phyloP scores from a whole-genome alignment of 208 protist species.

The Polymyxa betae region DNA sequence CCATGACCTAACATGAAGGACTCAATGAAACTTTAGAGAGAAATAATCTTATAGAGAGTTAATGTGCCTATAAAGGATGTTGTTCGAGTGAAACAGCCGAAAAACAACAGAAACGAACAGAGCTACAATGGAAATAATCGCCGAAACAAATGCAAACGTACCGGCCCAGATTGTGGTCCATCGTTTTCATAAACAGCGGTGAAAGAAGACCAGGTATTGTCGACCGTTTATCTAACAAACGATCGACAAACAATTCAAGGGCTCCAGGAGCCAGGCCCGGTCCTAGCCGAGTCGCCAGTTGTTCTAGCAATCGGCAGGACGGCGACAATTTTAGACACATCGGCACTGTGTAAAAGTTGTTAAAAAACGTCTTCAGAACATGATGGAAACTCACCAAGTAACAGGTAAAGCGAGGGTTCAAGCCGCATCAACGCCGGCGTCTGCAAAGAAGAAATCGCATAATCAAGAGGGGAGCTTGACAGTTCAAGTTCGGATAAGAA shows the following conservation, averaged over 20 bases:
- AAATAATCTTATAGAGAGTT: too few species aligned
- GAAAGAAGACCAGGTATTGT: background rate
- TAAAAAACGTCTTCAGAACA: background rate
- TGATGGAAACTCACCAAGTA: background rate
- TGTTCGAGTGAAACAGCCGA: too few species aligned
- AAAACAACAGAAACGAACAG: too few species aligned
- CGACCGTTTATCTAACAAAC: background rate
- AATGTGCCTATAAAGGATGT: too few species aligned
- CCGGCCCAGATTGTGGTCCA: conserved; percentile 4
- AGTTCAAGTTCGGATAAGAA: background rate
- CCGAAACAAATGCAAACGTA: background rate
- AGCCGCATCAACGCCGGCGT: conserved; percentile 25
- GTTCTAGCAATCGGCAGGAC: conserved; percentile 10
- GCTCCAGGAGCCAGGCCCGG: background rate
- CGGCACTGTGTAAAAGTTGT: conserved; percentile 1
- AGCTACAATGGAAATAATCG: too few species aligned
- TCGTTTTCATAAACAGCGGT: background rate
- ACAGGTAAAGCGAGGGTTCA: background rate
- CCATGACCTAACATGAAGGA: background rate
- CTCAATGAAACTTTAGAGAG: too few species aligned
- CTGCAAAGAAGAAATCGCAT: conserved; percentile 12
- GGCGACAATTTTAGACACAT: background rate
- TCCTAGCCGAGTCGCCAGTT: conserved; percentile 16
- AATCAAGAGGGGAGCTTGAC: background rate
- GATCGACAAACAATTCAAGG: background rate